phyloP scores from a whole-genome alignment of 2,329 filamentous ascomycete genomes.

The Achaetomium macrosporum region DNA sequence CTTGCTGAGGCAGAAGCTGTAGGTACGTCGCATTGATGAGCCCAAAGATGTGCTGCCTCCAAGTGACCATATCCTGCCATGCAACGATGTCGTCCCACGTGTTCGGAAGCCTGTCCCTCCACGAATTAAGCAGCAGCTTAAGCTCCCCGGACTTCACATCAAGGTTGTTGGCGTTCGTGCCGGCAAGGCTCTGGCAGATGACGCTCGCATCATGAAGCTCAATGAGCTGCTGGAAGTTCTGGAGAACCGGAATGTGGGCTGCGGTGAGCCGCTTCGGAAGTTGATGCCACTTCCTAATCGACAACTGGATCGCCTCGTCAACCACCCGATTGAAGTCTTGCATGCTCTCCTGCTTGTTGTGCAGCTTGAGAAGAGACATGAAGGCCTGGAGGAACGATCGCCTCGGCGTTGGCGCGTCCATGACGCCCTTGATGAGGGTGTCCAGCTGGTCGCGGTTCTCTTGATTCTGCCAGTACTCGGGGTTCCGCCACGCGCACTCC shows the following conservation, averaged over 20 bases:
- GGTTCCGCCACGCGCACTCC: slow-evolving; percentile 91
- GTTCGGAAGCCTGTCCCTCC: slow-evolving; percentile 92
- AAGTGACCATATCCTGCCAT: slow-evolving; percentile 99
- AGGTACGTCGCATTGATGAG: slow-evolving; percentile 95
- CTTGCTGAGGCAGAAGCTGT: slow-evolving; percentile 70
- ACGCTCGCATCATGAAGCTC: slow-evolving; percentile 96
- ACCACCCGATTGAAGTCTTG: slow-evolving; percentile 84
- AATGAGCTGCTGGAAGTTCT: slow-evolving; percentile 97
- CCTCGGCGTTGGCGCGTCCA: slow-evolving; percentile 91
- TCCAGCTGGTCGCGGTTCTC: slow-evolving; percentile 87
- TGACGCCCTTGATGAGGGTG: slow-evolving; percentile 90
- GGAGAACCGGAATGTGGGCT: slow-evolving; percentile 87
- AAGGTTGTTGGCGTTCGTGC: slow-evolving; percentile 77
- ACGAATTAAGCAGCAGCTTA: slow-evolving; percentile 87
- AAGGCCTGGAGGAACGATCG: slow-evolving; percentile 98
- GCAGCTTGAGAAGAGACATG: slow-evolving; percentile 90
- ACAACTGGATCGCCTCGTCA: slow-evolving; percentile 94
- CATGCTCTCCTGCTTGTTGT: slow-evolving; percentile 75
- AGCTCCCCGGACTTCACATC: slow-evolving; percentile 94
- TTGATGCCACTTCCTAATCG: slow-evolving; percentile 98
- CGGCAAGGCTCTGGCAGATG: slow-evolving; percentile 84
- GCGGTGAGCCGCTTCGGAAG: slow-evolving; percentile 90
- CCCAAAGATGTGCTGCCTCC: slow-evolving; percentile 97
- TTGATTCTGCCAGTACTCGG: slow-evolving; percentile 86
- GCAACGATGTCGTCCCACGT: slow-evolving; percentile 99